A percentile compares a stretch with the other conserved stretches of the same genome.
Conservation (phyloP, 352 stramenopile species). For the Globisporangium echinulatum region DNA sequence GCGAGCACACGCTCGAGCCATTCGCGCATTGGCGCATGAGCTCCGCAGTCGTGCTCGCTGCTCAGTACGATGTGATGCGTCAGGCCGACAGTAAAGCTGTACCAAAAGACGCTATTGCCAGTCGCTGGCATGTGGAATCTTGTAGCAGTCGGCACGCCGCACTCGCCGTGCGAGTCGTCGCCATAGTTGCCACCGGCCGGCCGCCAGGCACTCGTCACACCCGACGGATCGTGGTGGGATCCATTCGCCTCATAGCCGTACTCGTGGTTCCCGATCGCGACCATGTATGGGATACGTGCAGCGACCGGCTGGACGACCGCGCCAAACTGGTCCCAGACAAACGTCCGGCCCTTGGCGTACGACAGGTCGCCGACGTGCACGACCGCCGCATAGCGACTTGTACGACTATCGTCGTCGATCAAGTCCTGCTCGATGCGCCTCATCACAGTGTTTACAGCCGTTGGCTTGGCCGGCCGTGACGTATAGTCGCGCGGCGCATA, state of each 20-base stretch:
- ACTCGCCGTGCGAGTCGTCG: conserved; percentile 63
- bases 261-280: conserved; percentile 37
- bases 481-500: not conserved
- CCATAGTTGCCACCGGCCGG: conserved; percentile 68
- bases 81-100: conserved; percentile 84
- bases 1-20: conserved; percentile 23
- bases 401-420: conserved; percentile 6
- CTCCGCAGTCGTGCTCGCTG: conserved; percentile 22
- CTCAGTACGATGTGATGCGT: conserved; percentile 84
- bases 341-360: conserved; percentile 59
- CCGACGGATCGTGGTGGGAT: conserved; percentile 48
- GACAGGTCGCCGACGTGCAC: conserved; percentile 78
- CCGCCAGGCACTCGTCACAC: conserved; percentile 37
- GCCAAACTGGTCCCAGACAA: conserved; percentile 75
- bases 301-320: conserved; percentile 71
- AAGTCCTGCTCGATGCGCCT: not conserved
- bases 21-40: conserved; percentile 11
- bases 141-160: conserved; percentile 71
- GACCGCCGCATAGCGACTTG: conserved; percentile 29
- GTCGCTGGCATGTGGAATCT: conserved; percentile 60
- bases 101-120: conserved; percentile 70
- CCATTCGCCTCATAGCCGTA: conserved; percentile 34
- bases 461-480: not conserved
- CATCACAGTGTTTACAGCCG: too few species aligned
- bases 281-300: conserved; percentile 57